These are phyloP conservation scores for Acacia pycnantha DNA, from an alignment of 331 rosid species.

Conservation along the genomic window DNA sequence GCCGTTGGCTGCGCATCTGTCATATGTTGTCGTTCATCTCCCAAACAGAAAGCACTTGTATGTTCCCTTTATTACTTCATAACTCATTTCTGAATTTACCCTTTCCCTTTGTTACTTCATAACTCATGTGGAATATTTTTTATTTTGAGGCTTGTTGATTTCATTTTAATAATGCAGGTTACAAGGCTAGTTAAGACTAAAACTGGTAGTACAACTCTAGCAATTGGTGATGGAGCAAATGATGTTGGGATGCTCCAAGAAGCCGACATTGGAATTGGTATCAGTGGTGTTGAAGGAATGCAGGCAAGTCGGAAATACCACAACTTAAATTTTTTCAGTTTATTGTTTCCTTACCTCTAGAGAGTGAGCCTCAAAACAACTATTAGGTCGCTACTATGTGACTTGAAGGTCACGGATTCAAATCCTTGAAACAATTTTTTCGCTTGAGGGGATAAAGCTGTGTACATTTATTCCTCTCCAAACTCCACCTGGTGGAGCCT, in stretches of 20 bases:
- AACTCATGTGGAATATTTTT: no score
- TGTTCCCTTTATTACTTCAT: slow-evolving; percentile 20
- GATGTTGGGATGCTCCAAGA: slow-evolving; percentile 99
- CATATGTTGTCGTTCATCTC: slow-evolving; percentile 93
- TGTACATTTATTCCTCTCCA: no score
- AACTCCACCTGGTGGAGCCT: background rate
- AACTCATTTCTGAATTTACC: background rate
- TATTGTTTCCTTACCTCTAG: background rate
- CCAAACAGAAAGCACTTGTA: slow-evolving; percentile 92
- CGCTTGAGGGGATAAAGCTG: background rate
- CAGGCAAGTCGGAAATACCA: slow-evolving; percentile 57
- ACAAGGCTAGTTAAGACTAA: slow-evolving; percentile 73
- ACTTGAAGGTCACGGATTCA: background rate
- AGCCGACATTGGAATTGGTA: slow-evolving; percentile 92
- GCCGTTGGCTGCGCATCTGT: slow-evolving; percentile 91
- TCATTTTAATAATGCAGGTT: slow-evolving; percentile 48
- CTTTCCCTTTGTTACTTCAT: background rate
- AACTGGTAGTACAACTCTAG: slow-evolving; percentile 76
- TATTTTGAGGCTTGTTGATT: background rate
- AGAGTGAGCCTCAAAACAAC: background rate
- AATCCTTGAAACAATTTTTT: background rate
- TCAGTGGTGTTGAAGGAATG: slow-evolving; percentile 96
- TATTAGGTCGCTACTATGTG: background rate
- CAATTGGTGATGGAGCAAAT: slow-evolving; percentile 97
- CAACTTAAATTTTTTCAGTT: background rate